Evolutionary conservation across 306 rosid species (phyloP).

Genomic region (Hippophae tibetana): DNA sequence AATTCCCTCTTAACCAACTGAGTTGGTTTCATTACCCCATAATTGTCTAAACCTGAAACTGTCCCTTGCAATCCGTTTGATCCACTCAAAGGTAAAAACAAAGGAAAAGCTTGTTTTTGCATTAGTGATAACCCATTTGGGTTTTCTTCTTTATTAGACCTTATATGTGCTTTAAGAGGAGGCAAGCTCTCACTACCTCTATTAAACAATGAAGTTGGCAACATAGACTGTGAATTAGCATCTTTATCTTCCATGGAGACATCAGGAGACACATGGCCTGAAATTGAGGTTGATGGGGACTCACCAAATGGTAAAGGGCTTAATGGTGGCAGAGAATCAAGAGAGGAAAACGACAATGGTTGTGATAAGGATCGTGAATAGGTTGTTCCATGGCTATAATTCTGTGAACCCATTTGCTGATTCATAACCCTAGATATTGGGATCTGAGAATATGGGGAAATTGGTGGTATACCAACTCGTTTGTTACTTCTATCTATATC

Average conservation of each 20-base stretch:
- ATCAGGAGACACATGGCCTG: slow-evolving; percentile 50
- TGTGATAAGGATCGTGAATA: slow-evolving; percentile 90
- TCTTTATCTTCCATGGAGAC: slow-evolving; percentile 84
- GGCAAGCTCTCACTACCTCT: slow-evolving; percentile 49
- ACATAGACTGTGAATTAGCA: slow-evolving; percentile 45
- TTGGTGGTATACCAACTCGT: slow-evolving; percentile 66
- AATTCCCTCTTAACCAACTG: slow-evolving; percentile 1
- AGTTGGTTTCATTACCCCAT: slow-evolving; percentile 31
- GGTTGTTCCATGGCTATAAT: slow-evolving; percentile 39
- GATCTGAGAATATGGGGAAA: slow-evolving; percentile 92
- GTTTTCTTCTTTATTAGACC: too few species aligned
- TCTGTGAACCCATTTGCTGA: slow-evolving; percentile 36
- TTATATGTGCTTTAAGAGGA: slow-evolving; percentile 75
- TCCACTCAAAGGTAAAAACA: slow-evolving; percentile 46
- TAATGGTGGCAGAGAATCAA: slow-evolving; percentile 74
- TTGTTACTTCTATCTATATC: slow-evolving; percentile 18
- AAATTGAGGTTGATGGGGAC: slow-evolving; percentile 46
- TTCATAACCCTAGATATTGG: slow-evolving; percentile 47
- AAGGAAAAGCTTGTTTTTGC: slow-evolving; percentile 52
- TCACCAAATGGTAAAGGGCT: slow-evolving; percentile 77
- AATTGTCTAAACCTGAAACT: slow-evolving; percentile 26
- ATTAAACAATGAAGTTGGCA: slow-evolving; percentile 55
- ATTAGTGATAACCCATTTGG: slow-evolving; percentile 63
- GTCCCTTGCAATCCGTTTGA: slow-evolving; percentile 33
- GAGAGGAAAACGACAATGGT: slow-evolving; percentile 51